A percentile compares a stretch with the other conserved stretches of the same genome.
phyloP scores from a whole-genome alignment of 1,139 yeast genomes.

The Debaryomycetaceae sp. region DNA sequence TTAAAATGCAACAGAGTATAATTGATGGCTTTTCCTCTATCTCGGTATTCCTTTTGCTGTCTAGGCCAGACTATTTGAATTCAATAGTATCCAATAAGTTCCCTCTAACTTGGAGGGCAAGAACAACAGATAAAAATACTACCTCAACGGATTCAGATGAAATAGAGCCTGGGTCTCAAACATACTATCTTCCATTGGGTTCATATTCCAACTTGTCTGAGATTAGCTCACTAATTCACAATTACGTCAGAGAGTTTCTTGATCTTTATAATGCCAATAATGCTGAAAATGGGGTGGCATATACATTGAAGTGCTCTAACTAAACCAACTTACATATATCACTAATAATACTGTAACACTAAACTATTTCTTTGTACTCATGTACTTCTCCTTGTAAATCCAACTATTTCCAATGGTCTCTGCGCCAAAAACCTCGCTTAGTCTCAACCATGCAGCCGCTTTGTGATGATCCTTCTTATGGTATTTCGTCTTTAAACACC shows the following conservation, averaged over 20 bases:
- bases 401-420: constrained; percentile 70
- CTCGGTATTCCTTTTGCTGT: constrained; percentile 21
- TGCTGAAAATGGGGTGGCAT: constrained; percentile 12
- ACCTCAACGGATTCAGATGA: constrained; percentile 8
- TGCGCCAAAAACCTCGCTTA: constrained; percentile 64
- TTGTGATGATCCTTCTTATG: constrained; percentile 57
- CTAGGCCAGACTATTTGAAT: constrained; percentile 26
- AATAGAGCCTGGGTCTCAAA: constrained; percentile 17
- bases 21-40: constrained; percentile 22
- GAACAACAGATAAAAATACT: constrained; percentile 14
- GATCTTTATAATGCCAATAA: constrained; percentile 17
- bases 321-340: too few relatives aligned
- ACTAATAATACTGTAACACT: background rate
- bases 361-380: constrained; percentile 15
- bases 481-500: constrained; percentile 54
- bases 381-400: constrained; percentile 74
- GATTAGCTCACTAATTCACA: constrained; percentile 28
- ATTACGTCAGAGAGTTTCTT: constrained; percentile 30
- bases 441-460: constrained; percentile 72
- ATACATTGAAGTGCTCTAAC: constrained; percentile 16
- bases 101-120: constrained; percentile 33
- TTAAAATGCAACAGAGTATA: constrained; percentile 27
- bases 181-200: constrained; percentile 38
- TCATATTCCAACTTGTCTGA: constrained; percentile 34
- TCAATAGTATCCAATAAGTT: constrained; percentile 28